Evolutionary conservation across 2,329 filamentous ascomycete species (phyloP), one percentile per base, ranked within the genome.

Genomic region (Diplocarpon rosae): DNA sequence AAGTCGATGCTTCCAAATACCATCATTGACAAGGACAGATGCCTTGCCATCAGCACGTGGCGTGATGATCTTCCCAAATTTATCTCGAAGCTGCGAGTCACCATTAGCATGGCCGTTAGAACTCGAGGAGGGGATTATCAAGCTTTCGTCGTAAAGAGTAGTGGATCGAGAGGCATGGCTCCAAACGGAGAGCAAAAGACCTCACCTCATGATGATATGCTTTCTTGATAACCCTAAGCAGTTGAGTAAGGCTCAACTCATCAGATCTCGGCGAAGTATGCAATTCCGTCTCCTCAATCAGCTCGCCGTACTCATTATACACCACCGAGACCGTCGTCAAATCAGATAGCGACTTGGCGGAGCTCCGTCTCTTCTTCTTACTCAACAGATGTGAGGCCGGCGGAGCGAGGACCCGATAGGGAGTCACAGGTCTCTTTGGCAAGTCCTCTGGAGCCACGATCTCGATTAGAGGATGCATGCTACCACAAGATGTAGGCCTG

Each of bases 271-370:
- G 50, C 9, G 42, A 34, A 9, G 38, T 17, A 3, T 40, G 29
- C 11, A 54, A 13, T n/a, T 40, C 39, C 11, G 47, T 37, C 30
- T 52, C 45, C 34, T 52, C 31, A 9, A 60, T 51, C 8, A 61
- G 42, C 36, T 59, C 54, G 6, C 59, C 58, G 45, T 56, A 57
- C 36, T 59, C 53, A 38, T 60, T 59, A 24, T 61, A 61, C 4
- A 47, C 49, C 53, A 59, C 56, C 3, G 33, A 46, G 20, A 49
- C 45, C 10, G 32, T 36, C n/a, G 39, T 31, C 5, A 45, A 35
- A 13, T 14, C 11, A 4, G 16, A 1, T 6, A 35, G 32, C 14
- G 16, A 29, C 29, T 52, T 52, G 15, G 42, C 27, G 17, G 15
- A 37, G 8, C 31, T 17, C 13, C 33, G 16, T 37, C n/a, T 32